Base-by-base conservation (phyloP, 2,329 filamentous ascomycete species). In the Chalara sp. region DNA sequence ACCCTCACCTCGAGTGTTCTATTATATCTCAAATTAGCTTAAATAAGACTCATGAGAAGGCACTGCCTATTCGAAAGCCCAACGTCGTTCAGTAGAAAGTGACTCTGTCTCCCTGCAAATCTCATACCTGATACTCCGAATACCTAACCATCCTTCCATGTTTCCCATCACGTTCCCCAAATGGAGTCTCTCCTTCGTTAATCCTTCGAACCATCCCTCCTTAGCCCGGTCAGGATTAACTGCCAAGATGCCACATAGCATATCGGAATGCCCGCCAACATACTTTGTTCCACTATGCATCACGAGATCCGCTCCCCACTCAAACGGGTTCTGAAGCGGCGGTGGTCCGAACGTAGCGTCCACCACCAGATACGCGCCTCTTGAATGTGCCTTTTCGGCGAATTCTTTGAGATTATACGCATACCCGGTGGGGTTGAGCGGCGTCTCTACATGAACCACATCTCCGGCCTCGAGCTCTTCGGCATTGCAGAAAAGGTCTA, bases 281-380 rank as follows among this genome's bases (percentile, higher is more conserved):
- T 97, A 99, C 75, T 97, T 99, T 13, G 91, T 96, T 4, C 90
- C 93, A 47, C 80, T 86, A 70, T 99, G 93, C 88, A 97, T 87
- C 33, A 96, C 80, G 1, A 91, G 70, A 68, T 97, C 92, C 31
- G 86, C 89, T 44, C 89, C 92, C 66, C 79, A 85, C 31, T 68
- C 65, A 62, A 97, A 93, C 0, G 93, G 91, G 62, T 96, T 87
- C 66, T 89, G 86, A 52, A 99, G 73, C 31, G 89, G 88, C 32
- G 93, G 93, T 40, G 93, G 93, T 3, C 83, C 93, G 69, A 99
- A 96, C 0, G 93, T 99, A 2, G 88, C 83, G 68, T 99, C 93
- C 1, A 97, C 86, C 10, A 85, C 86, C 45, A 97, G 74, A 51
- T 80, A 80, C 6, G 89, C 90, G 6, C 91, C 90, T 5, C 78